Conservation (phyloP, 2,329 filamentous ascomycete genomes). For the Phaeosphaeriaceae sp. region DNA sequence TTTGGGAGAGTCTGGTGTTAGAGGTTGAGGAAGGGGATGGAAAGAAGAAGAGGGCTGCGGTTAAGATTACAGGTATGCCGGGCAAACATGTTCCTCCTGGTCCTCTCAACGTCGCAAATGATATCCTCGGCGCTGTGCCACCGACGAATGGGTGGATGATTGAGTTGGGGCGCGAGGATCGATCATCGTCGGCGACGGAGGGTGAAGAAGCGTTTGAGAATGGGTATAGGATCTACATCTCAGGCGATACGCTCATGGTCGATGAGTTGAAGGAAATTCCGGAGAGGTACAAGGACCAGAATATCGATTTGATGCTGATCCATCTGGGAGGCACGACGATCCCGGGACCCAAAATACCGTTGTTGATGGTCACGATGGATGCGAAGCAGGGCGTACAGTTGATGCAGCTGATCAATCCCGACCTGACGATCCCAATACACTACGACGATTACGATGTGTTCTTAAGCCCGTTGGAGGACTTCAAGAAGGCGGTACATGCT, state of each 20-base stretch:
- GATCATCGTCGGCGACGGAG: slow-evolving; percentile 38
- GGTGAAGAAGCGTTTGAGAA: slow-evolving; percentile 45
- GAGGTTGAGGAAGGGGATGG: slow-evolving; percentile 39
- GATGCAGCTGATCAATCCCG: slow-evolving; percentile 65
- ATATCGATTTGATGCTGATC: slow-evolving; percentile 71
- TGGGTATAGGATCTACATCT: slow-evolving; percentile 69
- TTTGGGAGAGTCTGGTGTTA: slow-evolving; percentile 61
- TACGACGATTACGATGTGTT: slow-evolving; percentile 64
- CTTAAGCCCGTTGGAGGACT: slow-evolving; percentile 65
- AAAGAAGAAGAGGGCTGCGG: slow-evolving; percentile 44
- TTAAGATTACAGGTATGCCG: slow-evolving; percentile 69
- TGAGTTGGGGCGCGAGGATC: slow-evolving; percentile 57
- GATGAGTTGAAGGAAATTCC: slow-evolving; percentile 69
- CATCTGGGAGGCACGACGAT: slow-evolving; percentile 72
- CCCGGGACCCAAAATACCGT: slow-evolving; percentile 63
- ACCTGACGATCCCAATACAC: slow-evolving; percentile 64
- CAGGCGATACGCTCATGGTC: slow-evolving; percentile 69
- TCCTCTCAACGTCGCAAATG: slow-evolving; percentile 54
- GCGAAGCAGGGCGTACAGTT: slow-evolving; percentile 67
- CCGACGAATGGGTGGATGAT: slow-evolving; percentile 73
- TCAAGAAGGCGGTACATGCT: slow-evolving; percentile 62
- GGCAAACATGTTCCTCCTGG: slow-evolving; percentile 66
- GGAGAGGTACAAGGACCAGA: slow-evolving; percentile 59
- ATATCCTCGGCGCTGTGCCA: slow-evolving; percentile 61
- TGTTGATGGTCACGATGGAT: slow-evolving; percentile 75